Percentiles rank a stretch among this genome's conserved stretches.
Evolutionary conservation across 2,329 filamentous ascomycete genomes (phyloP).

Genomic region (Diaporthe citri): DNA sequence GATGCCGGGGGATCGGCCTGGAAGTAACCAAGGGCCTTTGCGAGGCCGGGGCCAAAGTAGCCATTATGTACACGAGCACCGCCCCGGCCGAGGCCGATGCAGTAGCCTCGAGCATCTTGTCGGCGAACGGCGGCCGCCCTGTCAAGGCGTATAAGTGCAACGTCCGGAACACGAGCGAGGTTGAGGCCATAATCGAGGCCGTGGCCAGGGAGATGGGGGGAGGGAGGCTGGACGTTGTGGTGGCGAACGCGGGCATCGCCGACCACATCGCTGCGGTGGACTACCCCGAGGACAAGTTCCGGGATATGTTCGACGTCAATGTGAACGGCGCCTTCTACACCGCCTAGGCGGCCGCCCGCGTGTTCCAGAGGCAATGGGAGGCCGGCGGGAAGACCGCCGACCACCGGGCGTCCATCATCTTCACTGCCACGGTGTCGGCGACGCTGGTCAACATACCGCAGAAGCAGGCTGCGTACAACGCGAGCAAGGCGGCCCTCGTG

Average conservation of each 20-base stretch:
- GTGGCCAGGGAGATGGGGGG: conserved; percentile 52
- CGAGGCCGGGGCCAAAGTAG: conserved; percentile 48
- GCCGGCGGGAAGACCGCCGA: conserved; percentile 39
- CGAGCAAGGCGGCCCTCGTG: conserved; percentile 56
- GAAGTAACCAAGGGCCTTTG: conserved; percentile 47
- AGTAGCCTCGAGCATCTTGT: neutral
- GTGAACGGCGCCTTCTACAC: conserved; percentile 51
- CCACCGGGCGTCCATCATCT: conserved; percentile 53
- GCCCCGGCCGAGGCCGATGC: conserved; percentile 36
- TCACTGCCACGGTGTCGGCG: conserved; percentile 55
- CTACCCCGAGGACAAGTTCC: conserved; percentile 54
- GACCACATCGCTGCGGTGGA: conserved; percentile 53
- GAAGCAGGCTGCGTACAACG: conserved; percentile 57
- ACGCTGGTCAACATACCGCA: conserved; percentile 56
- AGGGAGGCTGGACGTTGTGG: conserved; percentile 54
- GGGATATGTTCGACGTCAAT: conserved; percentile 55
- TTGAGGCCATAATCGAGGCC: conserved; percentile 49
- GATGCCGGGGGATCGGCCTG: conserved; percentile 48
- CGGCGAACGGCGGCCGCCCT: conserved; percentile 40
- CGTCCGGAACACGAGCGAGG: conserved; percentile 48
- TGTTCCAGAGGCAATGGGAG: conserved; percentile 52
- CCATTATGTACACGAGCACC: conserved; percentile 50
- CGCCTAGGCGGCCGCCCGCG: conserved; percentile 50
- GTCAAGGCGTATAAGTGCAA: conserved; percentile 55
- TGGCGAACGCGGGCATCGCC: conserved; percentile 58